Evolutionary conservation across 768 basidiomycete genomes (phyloP).

Genomic region (Suillus subluteus): DNA sequence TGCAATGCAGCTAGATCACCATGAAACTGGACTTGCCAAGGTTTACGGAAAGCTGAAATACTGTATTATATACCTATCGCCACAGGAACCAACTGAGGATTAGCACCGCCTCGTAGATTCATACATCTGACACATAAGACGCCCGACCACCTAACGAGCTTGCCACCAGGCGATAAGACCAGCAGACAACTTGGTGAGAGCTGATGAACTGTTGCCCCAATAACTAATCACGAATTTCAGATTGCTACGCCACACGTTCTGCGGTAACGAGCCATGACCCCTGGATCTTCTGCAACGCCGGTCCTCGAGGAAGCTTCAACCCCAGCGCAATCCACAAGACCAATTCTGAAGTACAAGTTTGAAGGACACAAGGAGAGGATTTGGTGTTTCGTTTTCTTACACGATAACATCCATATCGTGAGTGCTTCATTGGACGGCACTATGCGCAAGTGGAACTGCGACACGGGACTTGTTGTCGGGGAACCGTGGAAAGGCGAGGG

Average conservation of each 20-base stretch:
- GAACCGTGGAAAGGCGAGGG: neutral
- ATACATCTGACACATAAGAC: neutral
- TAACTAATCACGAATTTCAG: neutral
- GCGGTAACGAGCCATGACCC: neutral
- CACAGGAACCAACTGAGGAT: neutral
- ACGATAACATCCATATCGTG: neutral
- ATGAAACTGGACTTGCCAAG: neutral
- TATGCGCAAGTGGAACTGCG: conserved; percentile 1
- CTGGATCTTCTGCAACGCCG: neutral
- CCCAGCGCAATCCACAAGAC: neutral
- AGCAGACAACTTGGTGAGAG: neutral
- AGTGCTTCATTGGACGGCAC: neutral
- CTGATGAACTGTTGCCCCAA: neutral
- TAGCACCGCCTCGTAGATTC: neutral
- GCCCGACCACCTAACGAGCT: neutral
- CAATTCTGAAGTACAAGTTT: neutral
- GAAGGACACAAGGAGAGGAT: neutral
- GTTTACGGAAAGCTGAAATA: neutral
- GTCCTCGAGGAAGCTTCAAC: neutral
- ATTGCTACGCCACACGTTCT: neutral
- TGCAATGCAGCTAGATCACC: neutral
- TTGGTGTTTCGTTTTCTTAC: neutral
- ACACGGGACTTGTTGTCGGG: neutral
- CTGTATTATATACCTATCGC: neutral
- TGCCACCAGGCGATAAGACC: neutral